Evolutionary conservation across 2,329 filamentous ascomycete species (phyloP), one percentile per base, ranked within the genome.

Genomic region (Sporothrix inflata): DNA sequence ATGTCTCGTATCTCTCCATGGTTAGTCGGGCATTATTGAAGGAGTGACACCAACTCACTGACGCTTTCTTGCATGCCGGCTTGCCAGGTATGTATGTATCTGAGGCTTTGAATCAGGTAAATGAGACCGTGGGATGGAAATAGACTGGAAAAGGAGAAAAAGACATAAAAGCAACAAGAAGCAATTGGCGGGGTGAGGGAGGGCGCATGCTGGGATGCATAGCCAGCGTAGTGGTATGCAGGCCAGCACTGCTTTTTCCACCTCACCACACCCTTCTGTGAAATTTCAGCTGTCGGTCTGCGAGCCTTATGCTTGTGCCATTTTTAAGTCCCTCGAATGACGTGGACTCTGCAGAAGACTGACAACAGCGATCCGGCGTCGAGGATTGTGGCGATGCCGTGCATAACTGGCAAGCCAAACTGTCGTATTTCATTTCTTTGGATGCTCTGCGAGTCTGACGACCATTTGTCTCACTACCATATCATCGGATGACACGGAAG

Each of bases 211-310:
- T 45, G 21, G 65, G 42, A 51, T 67, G 65, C 65, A 51, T 12
- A 38, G 21, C 63, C 53, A 51, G 19, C 30, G 34, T 30, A 63
- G 24, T 19, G n/a, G 40, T 24, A 61, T 49, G 69, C 53, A 61
- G 40, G 72, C 55, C 65, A 71, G 51, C 69, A 55, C 6, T 40
- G 21, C 7, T 8, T n/a, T 49, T 66, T 66, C 34, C 24, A 72
- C 60, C 53, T 73, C 70, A 73, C 57, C 70, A 72, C 72, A 73
- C 72, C 70, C 70, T 66, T 69, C 34, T 60, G 4, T 49, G 24
- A 34, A 67, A 27, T 14, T 4, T 42, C 40, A 30, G 40, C 55
- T 53, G 24, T n/a, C 47, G 60, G 38, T 45, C n/a, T 65, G 38
- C 14, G 21, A 24, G 38, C 16, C 53, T 40, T 27, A 27, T 38